Base-by-base conservation (phyloP, 805 yeast species). In the Wickerhamomyces rabaulensis region DNA sequence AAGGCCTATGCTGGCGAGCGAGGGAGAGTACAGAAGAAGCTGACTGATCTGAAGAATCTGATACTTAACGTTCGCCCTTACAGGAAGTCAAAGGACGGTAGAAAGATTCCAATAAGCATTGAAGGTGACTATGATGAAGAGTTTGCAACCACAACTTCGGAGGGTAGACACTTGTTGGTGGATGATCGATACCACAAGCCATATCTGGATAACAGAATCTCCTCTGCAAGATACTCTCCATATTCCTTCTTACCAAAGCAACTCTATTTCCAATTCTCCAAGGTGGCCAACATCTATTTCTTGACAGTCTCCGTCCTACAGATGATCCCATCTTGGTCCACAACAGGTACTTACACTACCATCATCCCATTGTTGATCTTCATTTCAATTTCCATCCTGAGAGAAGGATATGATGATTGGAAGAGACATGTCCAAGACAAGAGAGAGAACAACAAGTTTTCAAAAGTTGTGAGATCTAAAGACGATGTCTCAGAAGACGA, bases 251-350 rank as follows among this genome's bases (percentile, higher is more conserved):
- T 94, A 2, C 99, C 99, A 2, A 79, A 91, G 51, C 97, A 94
- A 60, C 64, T 94, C 35, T 74, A 80, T 52, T 96, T 94, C 3
- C 99, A 94, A 65, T 92, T 94, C 60, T 88, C 96, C 21, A 92
- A 89, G 61, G 59, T 94, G 40, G 99, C 99, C 25, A 94, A 94
- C 62, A 73, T 91, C 51, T 92, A 94, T 64, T 94, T 94, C 66
- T 68, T 94, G 76, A 73, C 82, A 3, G 94, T 94, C 16, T 91
- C 98, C 2, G 85, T 94, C 51, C 71, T 94, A 71, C 99, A 94
- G 63, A 83, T 92, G 91, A 84, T 94, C 41, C 98, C 99, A 0
- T 80, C 90, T 2, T 94, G 97, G 97, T 88, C 97, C 1, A 89
- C 99, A 6, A 94, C 99, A 0, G 99, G 98, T 49, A 85, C 90